Evolutionary conservation across 305 asterid genomes (phyloP).

Genomic region (Rubia peregrina): DNA sequence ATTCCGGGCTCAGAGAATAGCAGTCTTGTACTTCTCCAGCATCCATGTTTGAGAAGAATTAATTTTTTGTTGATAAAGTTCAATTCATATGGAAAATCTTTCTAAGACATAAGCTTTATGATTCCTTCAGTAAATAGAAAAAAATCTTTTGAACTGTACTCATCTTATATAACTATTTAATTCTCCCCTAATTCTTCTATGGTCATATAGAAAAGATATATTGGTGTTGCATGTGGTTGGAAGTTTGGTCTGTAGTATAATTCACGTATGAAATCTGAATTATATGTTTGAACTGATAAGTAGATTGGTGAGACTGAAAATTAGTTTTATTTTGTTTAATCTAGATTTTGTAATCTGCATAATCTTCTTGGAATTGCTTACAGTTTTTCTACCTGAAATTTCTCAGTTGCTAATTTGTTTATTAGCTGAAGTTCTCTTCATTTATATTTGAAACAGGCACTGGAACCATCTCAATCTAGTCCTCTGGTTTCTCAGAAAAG

Average conservation of each 20-base stretch:
- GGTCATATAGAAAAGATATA: background rate
- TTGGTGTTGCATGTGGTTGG: background rate
- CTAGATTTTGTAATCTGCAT: background rate
- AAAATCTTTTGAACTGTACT: conserved; percentile 1
- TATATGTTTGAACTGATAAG: background rate
- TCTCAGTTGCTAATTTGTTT: background rate
- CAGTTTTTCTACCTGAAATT: background rate
- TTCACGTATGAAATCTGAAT: background rate
- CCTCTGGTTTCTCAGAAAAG: conserved; percentile 37
- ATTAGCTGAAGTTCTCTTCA: conserved; percentile 18
- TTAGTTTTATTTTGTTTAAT: background rate
- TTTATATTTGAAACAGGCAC: conserved; percentile 34
- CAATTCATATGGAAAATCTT: background rate
- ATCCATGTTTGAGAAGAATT: background rate
- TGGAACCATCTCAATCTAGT: conserved; percentile 44
- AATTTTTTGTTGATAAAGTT: background rate
- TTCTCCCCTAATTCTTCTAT: background rate
- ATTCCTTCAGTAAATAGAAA: background rate
- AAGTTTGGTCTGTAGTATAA: background rate
- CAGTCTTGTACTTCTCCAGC: background rate
- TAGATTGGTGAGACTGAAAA: background rate
- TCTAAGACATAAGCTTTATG: background rate
- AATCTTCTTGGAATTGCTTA: background rate
- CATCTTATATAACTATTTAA: background rate
- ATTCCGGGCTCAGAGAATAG: background rate